Percentiles rank a stretch among this genome's conserved stretches.
Evolutionary conservation across 2,329 filamentous ascomycete species (phyloP).

Genomic region (Colletotrichum aenigma): DNA sequence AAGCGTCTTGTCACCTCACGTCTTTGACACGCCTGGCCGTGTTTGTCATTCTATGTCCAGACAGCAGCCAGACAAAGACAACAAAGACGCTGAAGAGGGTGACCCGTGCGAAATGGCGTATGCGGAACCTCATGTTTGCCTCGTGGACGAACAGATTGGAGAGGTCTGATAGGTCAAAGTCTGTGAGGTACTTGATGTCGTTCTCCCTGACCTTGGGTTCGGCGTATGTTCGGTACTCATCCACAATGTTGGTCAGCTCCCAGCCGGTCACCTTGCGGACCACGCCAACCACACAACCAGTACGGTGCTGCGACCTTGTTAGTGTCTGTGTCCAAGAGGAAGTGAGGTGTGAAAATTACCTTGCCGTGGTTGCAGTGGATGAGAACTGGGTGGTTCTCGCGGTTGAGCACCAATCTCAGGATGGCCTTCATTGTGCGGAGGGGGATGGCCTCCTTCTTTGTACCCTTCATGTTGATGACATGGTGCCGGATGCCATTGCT

Average conservation of each 20-base stretch:
- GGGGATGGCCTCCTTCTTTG: slow-evolving; percentile 79
- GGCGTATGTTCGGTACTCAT: slow-evolving; percentile 76
- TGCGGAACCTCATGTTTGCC: slow-evolving; percentile 26
- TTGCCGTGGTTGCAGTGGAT: slow-evolving; percentile 95
- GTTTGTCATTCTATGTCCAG: slow-evolving; percentile 34
- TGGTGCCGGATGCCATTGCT: slow-evolving; percentile 72
- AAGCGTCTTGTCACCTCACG: not conserved
- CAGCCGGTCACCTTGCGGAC: slow-evolving; percentile 77
- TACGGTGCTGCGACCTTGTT: slow-evolving; percentile 68
- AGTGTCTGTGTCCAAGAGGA: not conserved
- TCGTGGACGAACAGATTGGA: slow-evolving; percentile 37
- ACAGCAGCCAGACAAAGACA: slow-evolving; percentile 46
- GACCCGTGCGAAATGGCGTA: slow-evolving; percentile 44
- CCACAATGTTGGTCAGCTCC: slow-evolving; percentile 63
- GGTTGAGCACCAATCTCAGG: slow-evolving; percentile 73
- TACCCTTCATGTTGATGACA: slow-evolving; percentile 82
- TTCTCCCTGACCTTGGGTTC: slow-evolving; percentile 64
- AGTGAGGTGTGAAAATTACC: slow-evolving; percentile 39
- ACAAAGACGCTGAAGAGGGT: slow-evolving; percentile 47
- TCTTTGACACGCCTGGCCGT: slow-evolving; percentile 18
- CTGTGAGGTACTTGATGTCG: slow-evolving; percentile 62
- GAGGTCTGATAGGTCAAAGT: slow-evolving; percentile 48
- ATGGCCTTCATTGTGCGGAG: slow-evolving; percentile 72
- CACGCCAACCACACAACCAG: slow-evolving; percentile 84
- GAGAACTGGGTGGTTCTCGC: slow-evolving; percentile 77